phyloP scores from a whole-genome alignment of 2,329 filamentous ascomycete species.

The Colletotrichum sidae region DNA sequence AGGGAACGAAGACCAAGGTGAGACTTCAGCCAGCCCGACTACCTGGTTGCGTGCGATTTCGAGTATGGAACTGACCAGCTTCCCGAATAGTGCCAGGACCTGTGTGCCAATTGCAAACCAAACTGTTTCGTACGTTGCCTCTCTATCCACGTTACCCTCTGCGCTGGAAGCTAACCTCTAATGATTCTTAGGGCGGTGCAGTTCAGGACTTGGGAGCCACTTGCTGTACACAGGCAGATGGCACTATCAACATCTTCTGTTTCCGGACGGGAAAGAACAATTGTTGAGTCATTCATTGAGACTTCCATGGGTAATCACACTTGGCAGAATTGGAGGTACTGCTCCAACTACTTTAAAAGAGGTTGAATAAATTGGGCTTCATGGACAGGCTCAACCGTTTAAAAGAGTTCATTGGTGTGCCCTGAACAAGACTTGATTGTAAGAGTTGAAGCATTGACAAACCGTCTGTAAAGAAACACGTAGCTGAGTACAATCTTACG shows the following conservation, averaged over 20 bases:
- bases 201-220: constrained; percentile 10
- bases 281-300: neutral
- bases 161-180: no score
- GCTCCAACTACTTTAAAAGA: no score
- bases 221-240: constrained; percentile 5
- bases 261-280: constrained; percentile 10
- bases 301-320: no score
- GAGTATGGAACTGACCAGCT: neutral
- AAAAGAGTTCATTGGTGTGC: no score
- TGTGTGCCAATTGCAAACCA: constrained; percentile 4
- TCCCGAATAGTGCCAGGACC: neutral
- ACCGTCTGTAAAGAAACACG: no score
- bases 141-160: no score
- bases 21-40: neutral
- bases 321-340: no score
- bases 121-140: neutral
- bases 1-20: constrained; percentile 1
- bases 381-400: no score
- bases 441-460: no score
- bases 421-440: no score
- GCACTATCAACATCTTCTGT: constrained; percentile 15
- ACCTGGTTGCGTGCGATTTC: neutral
- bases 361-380: no score
- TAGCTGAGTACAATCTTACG: no score
- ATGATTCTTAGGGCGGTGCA: neutral